Percentiles rank a stretch among this genome's conserved stretches.
phyloP scores from a whole-genome alignment of 331 rosid species.

The Rhamnella rubrinervis region DNA sequence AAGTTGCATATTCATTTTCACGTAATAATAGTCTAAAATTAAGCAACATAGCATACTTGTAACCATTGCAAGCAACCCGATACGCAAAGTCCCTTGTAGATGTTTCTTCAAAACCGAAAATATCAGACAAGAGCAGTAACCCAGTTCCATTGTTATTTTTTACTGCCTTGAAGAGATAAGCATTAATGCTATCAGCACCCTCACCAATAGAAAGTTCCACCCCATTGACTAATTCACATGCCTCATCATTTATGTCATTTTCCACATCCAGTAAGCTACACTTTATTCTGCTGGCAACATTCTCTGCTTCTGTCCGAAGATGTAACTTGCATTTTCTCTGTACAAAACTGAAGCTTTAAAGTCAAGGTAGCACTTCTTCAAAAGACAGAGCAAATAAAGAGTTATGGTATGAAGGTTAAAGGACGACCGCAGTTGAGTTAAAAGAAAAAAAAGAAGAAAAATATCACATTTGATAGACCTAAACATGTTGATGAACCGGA shows the following conservation, averaged over 20 bases:
- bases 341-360: slow-evolving; percentile 53
- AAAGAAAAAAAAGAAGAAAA: no score
- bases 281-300: slow-evolving; percentile 33
- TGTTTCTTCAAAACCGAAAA: slow-evolving; percentile 69
- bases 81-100: slow-evolving; percentile 76
- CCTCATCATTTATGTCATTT: slow-evolving; percentile 45
- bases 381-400: background rate
- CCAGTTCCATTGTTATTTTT: slow-evolving; percentile 80
- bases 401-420: no score
- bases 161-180: slow-evolving; percentile 72
- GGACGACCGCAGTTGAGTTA: no score
- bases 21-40: background rate
- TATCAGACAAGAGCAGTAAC: slow-evolving; percentile 69
- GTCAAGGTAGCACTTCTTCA: slow-evolving; percentile 27
- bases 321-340: slow-evolving; percentile 46
- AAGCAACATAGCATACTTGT: slow-evolving; percentile 53
- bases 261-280: slow-evolving; percentile 44
- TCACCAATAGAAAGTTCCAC: slow-evolving; percentile 69
- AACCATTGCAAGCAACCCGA: slow-evolving; percentile 82
- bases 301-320: slow-evolving; percentile 27
- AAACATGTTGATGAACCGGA: no score
- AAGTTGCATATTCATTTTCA: background rate
- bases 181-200: slow-evolving; percentile 42
- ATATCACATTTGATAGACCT: no score
- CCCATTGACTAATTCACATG: slow-evolving; percentile 75